Conservation (phyloP, 305 asterid genomes). For the Stenogyne calaminthoides region DNA sequence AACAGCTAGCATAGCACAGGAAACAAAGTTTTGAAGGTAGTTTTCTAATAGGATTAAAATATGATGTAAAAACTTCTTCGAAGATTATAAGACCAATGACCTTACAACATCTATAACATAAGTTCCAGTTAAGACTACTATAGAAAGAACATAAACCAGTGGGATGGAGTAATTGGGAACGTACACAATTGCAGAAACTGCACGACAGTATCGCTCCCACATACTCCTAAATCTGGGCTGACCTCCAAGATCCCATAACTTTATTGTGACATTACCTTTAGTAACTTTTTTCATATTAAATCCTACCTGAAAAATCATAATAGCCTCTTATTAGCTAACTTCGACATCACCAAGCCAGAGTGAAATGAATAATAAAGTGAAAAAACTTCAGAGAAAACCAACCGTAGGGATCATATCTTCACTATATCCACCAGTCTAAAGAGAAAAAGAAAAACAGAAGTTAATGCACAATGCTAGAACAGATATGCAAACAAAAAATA, state of each 20-base stretch:
- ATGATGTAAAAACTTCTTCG: neutral
- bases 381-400: constrained; percentile 35
- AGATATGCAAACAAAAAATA: neutral
- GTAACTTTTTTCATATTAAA: constrained; percentile 97
- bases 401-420: constrained; percentile 99
- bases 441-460: constrained; percentile 16
- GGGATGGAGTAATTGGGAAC: constrained; percentile 36
- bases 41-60: too few species aligned
- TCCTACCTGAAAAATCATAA: constrained; percentile 66
- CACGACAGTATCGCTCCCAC: constrained; percentile 99
- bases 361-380: constrained; percentile 3
- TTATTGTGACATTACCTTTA: constrained; percentile 96
- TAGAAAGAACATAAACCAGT: constrained; percentile 21
- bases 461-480: constrained; percentile 16
- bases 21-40: too few species aligned
- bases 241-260: constrained; percentile 99
- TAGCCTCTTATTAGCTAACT: constrained; percentile 13
- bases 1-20: too few species aligned
- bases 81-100: constrained; percentile 5
- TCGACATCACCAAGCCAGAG: constrained; percentile 10
- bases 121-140: neutral
- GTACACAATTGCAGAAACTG: constrained; percentile 99
- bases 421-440: constrained; percentile 96
- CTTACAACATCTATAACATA: neutral
- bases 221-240: constrained; percentile 97